phyloP scores from a whole-genome alignment of 2,329 filamentous ascomycete genomes.

The Macroventuria anomochaeta region DNA sequence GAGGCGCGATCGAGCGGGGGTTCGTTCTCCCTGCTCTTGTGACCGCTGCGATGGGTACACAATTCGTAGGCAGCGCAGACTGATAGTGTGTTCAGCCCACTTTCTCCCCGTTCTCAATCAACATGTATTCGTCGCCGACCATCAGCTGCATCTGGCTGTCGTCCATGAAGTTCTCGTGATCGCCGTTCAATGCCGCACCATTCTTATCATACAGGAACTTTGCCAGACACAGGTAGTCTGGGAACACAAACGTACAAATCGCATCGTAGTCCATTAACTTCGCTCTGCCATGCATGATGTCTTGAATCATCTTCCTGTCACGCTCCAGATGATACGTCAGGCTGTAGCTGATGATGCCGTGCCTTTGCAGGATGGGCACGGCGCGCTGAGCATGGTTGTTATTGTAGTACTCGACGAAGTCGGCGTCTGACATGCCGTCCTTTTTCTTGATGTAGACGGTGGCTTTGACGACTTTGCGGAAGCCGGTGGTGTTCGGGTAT shows the following conservation, averaged over 20 bases:
- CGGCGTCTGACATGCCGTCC: slow-evolving; percentile 52
- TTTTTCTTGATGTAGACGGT: slow-evolving; percentile 57
- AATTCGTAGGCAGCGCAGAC: too few species aligned
- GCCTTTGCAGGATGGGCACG: slow-evolving; percentile 52
- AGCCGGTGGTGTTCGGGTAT: slow-evolving; percentile 49
- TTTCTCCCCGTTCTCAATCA: slow-evolving; percentile 47
- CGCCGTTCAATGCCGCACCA: slow-evolving; percentile 48
- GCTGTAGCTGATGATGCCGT: slow-evolving; percentile 55
- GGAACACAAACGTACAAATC: slow-evolving; percentile 58
- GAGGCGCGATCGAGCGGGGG: too few species aligned
- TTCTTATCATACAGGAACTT: slow-evolving; percentile 56
- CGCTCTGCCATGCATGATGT: slow-evolving; percentile 55
- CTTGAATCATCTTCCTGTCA: slow-evolving; percentile 52
- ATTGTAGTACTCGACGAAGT: slow-evolving; percentile 56
- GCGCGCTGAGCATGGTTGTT: slow-evolving; percentile 54
- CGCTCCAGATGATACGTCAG: slow-evolving; percentile 56
- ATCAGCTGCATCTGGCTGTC: slow-evolving; percentile 54
- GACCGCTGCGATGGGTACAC: too few species aligned
- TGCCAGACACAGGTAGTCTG: slow-evolving; percentile 54
- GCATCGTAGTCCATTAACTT: slow-evolving; percentile 55
- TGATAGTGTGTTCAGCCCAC: slow-evolving; percentile 29
- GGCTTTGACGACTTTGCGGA: slow-evolving; percentile 56
- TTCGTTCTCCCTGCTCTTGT: too few species aligned
- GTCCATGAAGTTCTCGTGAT: slow-evolving; percentile 51
- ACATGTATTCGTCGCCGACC: slow-evolving; percentile 55